Evolutionary conservation across 257 asterid species (phyloP).

Genomic region (Eucommia ulmoides): DNA sequence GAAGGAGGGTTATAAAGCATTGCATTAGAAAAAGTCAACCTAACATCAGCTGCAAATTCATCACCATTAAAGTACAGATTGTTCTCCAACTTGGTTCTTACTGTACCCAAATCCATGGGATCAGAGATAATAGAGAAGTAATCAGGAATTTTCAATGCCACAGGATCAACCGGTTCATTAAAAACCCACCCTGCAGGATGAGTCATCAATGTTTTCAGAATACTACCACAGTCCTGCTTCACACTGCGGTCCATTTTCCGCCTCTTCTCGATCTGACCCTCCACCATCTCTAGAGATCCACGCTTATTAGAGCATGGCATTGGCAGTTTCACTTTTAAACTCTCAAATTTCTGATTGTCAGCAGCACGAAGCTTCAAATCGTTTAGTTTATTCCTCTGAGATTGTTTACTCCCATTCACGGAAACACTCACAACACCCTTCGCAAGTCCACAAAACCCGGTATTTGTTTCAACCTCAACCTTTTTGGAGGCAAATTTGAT

Average conservation of each 20-base stretch:
- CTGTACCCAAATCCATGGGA: slow-evolving; percentile 90
- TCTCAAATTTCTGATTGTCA: background rate
- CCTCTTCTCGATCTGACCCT: slow-evolving; percentile 28
- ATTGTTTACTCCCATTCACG: slow-evolving; percentile 6
- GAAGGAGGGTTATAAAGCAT: slow-evolving; percentile 57
- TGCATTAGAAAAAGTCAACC: slow-evolving; percentile 67
- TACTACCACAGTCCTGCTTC: slow-evolving; percentile 33
- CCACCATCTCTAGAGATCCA: slow-evolving; percentile 19
- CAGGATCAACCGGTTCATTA: slow-evolving; percentile 69
- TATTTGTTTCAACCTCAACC: slow-evolving; percentile 16
- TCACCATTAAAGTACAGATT: slow-evolving; percentile 34
- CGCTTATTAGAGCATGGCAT: slow-evolving; percentile 31
- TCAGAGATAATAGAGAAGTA: slow-evolving; percentile 39
- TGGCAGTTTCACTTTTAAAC: slow-evolving; percentile 13
- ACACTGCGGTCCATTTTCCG: slow-evolving; percentile 39
- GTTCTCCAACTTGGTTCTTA: slow-evolving; percentile 39
- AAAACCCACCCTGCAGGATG: slow-evolving; percentile 35
- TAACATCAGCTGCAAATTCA: slow-evolving; percentile 66
- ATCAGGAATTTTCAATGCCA: slow-evolving; percentile 52
- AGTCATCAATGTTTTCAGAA: slow-evolving; percentile 37
- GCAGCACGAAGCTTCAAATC: background rate
- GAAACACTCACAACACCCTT: slow-evolving; percentile 2
- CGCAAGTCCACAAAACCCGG: slow-evolving; percentile 10
- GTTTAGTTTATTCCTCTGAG: slow-evolving; percentile 8
- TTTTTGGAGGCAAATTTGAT: slow-evolving; percentile 38